Base-by-base conservation (phyloP, 768 basidiomycete species). In the Lactifluus pinguis region DNA sequence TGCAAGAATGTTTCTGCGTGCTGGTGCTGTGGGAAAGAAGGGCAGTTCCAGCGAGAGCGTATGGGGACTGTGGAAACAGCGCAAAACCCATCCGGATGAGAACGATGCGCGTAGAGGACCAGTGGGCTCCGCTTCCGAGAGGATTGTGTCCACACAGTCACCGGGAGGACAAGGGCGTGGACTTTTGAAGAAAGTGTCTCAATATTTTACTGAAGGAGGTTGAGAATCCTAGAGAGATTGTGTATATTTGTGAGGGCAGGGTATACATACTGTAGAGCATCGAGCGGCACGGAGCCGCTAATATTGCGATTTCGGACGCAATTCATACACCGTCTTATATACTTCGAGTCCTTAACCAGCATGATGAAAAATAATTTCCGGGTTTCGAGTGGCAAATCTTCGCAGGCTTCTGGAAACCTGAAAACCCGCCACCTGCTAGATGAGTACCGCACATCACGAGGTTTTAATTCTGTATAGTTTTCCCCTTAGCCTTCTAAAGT, bases 151-250 rank as follows among this genome's bases (percentile, higher is more conserved):
- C 9, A 39, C 38, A 6, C 59, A 41, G 3, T 49, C 62, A 34
- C 57, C 55, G 15, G 49, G 54, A 34, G 60, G 55, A 30, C 65
- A 65, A 44, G 55, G 63, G 19, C 62, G 63, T 19, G 63, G 65
- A 17, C 52, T 66, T 25, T 32, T 66, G 32, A 64, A 52, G 55
- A 66, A 66, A 36, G 65, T 66, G 8, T 66, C 65, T 15, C 65
- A 63, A 47, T 66, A 66, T 36, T 66, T 66, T 57, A 62, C 36
- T 17, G 65, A 66, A 38, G 60, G 60, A 41, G 44, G 64, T 53
- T 63, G 61, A 58, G 19, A 30, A 47, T 47, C 45, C 21, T 19
- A 17, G 44, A 45, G 42, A 44, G 6, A 7, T 47, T 14, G 19
- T 32, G 36, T 10, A 15, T 54, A 13, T 30, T 34, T 7, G 17